Conservation (phyloP, 768 basidiomycete genomes). For the Dioszegia hungarica region DNA sequence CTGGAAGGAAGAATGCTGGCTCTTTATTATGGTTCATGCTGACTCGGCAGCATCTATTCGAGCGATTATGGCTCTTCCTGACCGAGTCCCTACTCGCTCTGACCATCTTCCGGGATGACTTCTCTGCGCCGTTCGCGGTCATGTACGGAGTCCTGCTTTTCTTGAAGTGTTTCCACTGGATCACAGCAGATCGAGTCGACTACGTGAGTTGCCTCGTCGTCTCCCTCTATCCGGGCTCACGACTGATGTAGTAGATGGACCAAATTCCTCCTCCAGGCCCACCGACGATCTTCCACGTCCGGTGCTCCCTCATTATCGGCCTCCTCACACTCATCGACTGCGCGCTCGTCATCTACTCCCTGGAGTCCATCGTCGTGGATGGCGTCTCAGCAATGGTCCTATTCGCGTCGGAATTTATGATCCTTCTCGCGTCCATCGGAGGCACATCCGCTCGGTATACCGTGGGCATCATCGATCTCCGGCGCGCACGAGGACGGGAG, state of each 20-base stretch:
- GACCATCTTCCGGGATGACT: constrained; percentile 75
- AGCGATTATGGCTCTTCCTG: constrained; percentile 93
- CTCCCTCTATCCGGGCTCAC: no score
- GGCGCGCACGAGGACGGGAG: constrained; percentile 57
- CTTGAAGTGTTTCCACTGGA: constrained; percentile 97
- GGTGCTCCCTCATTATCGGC: constrained; percentile 68
- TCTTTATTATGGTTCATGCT: no score
- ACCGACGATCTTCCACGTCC: constrained; percentile 72
- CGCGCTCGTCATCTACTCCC: constrained; percentile 60
- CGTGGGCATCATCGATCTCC: constrained; percentile 73
- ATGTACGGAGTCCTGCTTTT: constrained; percentile 95
- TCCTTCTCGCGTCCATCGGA: constrained; percentile 29
- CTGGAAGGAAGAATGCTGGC: no score
- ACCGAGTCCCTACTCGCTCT: constrained; percentile 94
- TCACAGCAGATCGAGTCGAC: constrained; percentile 90
- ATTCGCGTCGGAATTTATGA: constrained; percentile 73
- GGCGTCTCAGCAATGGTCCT: constrained; percentile 81
- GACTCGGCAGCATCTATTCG: constrained; percentile 78
- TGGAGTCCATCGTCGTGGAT: constrained; percentile 63
- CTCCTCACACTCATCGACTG: constrained; percentile 72
- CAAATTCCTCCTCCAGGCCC: constrained; percentile 86
- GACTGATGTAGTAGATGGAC: constrained; percentile 78
- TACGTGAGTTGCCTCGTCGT: constrained; percentile 66
- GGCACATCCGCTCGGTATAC: constrained; percentile 66
- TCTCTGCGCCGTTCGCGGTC: constrained; percentile 60